Conservation (phyloP, 306 rosid genomes). For the Crataegus laevigata region DNA sequence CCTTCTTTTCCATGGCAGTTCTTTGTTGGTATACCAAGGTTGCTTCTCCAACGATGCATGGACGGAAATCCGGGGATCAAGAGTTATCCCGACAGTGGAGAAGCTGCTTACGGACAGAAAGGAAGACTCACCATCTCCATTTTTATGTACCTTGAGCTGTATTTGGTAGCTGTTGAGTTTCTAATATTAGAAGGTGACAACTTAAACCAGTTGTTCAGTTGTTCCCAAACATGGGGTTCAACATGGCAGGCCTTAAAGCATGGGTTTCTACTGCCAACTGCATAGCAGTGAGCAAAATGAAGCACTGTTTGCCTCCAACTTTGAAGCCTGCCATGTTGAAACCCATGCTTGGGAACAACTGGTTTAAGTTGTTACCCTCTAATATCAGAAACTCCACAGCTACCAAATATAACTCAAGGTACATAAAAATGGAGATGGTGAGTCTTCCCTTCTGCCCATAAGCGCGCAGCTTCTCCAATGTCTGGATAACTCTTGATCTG, state of each 20-base stretch:
- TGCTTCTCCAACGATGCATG: constrained; percentile 57
- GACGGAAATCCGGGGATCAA: constrained; percentile 22
- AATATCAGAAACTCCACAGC: constrained; percentile 51
- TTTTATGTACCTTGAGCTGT: constrained; percentile 43
- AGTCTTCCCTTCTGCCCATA: constrained; percentile 51
- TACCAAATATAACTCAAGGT: constrained; percentile 42
- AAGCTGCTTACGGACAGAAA: constrained; percentile 45
- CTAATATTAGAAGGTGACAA: constrained; percentile 75
- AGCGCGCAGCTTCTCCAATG: constrained; percentile 49
- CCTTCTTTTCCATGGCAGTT: constrained; percentile 37
- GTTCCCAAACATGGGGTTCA: constrained; percentile 38
- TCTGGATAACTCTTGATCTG: constrained; percentile 41
- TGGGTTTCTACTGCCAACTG: too few species aligned
- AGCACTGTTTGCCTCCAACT: too few species aligned
- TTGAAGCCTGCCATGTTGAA: too few species aligned
- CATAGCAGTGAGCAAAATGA: too few species aligned
- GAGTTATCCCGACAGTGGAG: constrained; percentile 54
- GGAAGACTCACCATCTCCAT: constrained; percentile 42
- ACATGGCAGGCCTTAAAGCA: constrained; percentile 19
- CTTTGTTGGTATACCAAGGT: constrained; percentile 59
- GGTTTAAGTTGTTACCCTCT: constrained; percentile 60
- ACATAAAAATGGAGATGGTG: constrained; percentile 34
- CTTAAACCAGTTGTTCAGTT: constrained; percentile 38
- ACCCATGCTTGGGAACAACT: too few species aligned
- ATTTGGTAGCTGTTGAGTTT: constrained; percentile 44